Evolutionary conservation across 176 grass and related monocot genomes (phyloP).

Genomic region (barley (Hordeum vulgare)): DNA sequence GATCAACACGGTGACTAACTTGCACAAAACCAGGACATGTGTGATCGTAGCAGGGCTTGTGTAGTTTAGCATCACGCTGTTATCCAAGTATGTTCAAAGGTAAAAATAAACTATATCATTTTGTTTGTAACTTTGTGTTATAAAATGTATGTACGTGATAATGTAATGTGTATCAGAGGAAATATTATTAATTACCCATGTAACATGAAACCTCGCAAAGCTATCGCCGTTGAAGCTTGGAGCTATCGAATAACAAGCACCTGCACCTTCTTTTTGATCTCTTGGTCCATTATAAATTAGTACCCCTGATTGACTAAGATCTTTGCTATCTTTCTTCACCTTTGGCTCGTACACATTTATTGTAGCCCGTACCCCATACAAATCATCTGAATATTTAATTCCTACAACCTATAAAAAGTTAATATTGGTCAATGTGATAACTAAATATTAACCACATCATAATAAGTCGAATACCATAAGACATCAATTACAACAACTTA

Average conservation of each 20-base stretch:
- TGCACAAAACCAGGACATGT: no score
- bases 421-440: no score
- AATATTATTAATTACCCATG: background rate
- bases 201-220: conserved; percentile 8
- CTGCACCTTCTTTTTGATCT: background rate
- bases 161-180: background rate
- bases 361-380: background rate
- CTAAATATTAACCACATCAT: background rate
- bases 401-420: background rate
- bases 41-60: no score
- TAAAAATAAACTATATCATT: background rate
- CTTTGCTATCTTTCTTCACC: background rate
- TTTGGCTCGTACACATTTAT: background rate
- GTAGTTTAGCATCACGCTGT: no score
- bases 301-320: background rate
- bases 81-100: background rate
- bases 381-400: background rate
- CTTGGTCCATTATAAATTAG: background rate
- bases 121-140: background rate
- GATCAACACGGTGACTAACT: no score
- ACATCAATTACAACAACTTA: background rate
- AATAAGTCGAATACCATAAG: background rate
- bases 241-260: background rate
- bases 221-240: background rate
- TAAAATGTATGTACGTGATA: background rate